Base-by-base conservation (phyloP, 2,329 filamentous ascomycete species). In the Gyromitra esculenta region DNA sequence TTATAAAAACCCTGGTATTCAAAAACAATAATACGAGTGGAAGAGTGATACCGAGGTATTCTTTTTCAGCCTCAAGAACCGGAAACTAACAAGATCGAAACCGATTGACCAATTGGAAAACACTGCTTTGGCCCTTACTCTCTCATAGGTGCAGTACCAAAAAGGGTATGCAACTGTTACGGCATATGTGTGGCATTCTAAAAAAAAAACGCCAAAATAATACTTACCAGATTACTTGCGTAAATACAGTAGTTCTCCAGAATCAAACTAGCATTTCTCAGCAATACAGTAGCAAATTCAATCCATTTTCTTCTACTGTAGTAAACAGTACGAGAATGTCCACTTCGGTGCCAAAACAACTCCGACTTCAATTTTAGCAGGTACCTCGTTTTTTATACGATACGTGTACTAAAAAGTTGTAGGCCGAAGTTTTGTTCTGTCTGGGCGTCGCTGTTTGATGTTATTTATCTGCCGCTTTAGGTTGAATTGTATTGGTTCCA, bases 1-100 rank as follows among this genome's bases (percentile, higher is more conserved):
- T 54, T 35, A 52, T 52, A 21, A 7, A 21, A 52, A 21, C n/a
- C n/a, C 48, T 52, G 15, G 18, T 50, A 39, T 37, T 52, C 43
- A 45, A 52, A 21, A 43, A 31, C 25, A 39, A 35, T 15, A 4
- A 50, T n/a, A 18, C 18, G 48, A 52, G 48, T 5, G 15, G 48
- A 18, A 18, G 48, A 8, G 18, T 56, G 43, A 15, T 45, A 45
- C 43, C 56, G 7, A 11, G 8, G 15, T 31, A 25, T 66, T n/a
- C n/a, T 54, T n/a, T 1, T 35, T 67, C 50, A 67, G 50, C 64
- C 64, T 45, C 50, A 56, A 64, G 50, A 57, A 18, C n/a, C 9
- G n/a, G 31, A 3, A 18, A 52, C 18, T 9, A 7, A 63, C 8
- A 50, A 64, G n/a, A 41, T 31, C 41, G 21, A 13, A 64, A 41